A percentile compares a stretch with the other conserved stretches of the same genome.
These are phyloP conservation scores for Lentinula novae-zelandiae DNA, from an alignment of 1,284 basidiomycete genomes.

Conservation along the genomic window DNA sequence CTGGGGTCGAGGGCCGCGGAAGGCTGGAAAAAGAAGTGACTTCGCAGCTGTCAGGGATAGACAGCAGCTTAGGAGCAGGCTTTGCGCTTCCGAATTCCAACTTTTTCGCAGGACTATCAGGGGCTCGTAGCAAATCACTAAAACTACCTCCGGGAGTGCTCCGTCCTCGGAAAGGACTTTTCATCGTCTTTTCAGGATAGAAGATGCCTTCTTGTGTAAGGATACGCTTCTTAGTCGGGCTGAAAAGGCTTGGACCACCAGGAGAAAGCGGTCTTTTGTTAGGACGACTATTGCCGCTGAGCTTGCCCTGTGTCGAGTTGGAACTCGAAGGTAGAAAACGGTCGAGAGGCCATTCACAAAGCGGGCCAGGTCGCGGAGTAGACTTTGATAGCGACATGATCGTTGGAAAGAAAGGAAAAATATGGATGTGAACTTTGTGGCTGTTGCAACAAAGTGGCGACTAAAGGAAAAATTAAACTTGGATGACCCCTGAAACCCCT, in stretches of 20 bases:
- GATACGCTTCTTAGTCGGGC: constrained; percentile 68
- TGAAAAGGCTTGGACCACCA: constrained; percentile 40
- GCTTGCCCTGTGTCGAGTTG: constrained; percentile 21
- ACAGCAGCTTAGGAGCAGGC: not conserved
- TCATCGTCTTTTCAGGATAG: constrained; percentile 30
- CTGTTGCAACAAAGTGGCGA: not conserved
- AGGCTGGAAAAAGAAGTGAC: constrained; percentile 6
- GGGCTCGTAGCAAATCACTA: constrained; percentile 19
- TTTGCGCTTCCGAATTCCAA: constrained; percentile 42
- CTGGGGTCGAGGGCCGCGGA: not conserved
- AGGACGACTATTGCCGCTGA: constrained; percentile 26
- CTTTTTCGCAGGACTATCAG: constrained; percentile 37
- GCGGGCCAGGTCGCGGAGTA: constrained; percentile 39
- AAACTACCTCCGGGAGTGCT: constrained; percentile 28
- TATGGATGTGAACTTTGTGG: not conserved
- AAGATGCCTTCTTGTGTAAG: constrained; percentile 54
- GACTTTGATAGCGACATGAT: constrained; percentile 16
- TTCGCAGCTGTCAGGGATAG: not conserved
- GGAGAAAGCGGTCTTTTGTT: constrained; percentile 58
- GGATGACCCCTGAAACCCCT: not conserved
- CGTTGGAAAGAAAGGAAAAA: constrained; percentile 13
- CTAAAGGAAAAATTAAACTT: not conserved
- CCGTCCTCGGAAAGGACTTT: constrained; percentile 29
- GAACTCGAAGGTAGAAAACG: constrained; percentile 38
- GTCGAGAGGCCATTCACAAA: constrained; percentile 57